Percentiles rank a stretch among this genome's conserved stretches.
These are phyloP conservation scores for Margaritispora aquatica DNA, from an alignment of 495 filamentous ascomycete species.

Conservation along the genomic window DNA sequence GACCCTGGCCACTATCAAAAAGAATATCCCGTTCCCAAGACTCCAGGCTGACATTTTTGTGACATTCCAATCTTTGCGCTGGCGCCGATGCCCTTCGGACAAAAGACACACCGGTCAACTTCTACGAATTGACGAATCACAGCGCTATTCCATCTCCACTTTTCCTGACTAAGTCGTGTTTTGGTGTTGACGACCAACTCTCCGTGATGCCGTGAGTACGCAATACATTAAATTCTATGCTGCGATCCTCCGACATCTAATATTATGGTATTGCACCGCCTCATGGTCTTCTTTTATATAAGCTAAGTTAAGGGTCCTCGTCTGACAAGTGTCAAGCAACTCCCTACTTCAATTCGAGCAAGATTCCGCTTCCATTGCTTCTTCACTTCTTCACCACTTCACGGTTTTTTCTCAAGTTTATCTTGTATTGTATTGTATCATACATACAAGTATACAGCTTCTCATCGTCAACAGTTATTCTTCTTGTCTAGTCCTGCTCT, in stretches of 20 bases:
- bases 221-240: background rate
- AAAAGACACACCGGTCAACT: background rate
- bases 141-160: background rate
- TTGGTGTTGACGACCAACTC: background rate
- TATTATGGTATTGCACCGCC: background rate
- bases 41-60: no score
- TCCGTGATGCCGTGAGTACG: background rate
- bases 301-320: background rate
- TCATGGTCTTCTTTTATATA: background rate
- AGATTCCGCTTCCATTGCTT: background rate
- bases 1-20: no score
- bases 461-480: background rate
- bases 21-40: no score
- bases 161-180: background rate
- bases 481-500: background rate
- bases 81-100: background rate
- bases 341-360: background rate
- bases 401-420: background rate
- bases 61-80: no score
- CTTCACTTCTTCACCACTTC: background rate
- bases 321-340: background rate
- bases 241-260: background rate
- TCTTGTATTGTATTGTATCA: background rate
- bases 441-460: background rate
- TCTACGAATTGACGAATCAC: background rate